Evolutionary conservation across 495 filamentous ascomycete species (phyloP), one percentile per base, ranked within the genome.

Genomic region (Aspergillus ellipticus): DNA sequence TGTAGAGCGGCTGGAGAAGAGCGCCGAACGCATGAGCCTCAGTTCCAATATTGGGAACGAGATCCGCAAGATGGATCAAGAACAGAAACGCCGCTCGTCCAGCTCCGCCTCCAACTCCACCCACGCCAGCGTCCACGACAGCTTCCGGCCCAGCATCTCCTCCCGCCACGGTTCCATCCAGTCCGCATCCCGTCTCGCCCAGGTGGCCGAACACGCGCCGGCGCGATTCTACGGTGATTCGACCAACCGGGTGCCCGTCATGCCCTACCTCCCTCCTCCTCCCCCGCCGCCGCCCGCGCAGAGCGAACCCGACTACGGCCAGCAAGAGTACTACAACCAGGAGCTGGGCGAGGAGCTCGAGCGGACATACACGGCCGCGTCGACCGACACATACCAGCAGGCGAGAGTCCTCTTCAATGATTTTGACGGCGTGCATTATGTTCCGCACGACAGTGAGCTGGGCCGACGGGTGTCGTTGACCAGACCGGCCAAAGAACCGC

Each of bases 381-480:
- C 90, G 7, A 77, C 68, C 17, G 85, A 85, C 58, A 92, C 88
- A 19, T 85, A 78, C 57, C 85, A 86, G 17, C 83, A 92, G 66
- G 85, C 84, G 1, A 74, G 79, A 16, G 72, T 74, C 31, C 78
- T 94, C 20, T 98, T 97, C 75, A 82, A 80, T 9, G 90, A 96
- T 67, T 98, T 98, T 64, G 94, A 97, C 74, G 94, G 94, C 50
- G 91, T 91, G 11, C 93, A 98, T 71, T 92, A 84, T 66, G 75
- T 83, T 24, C 80, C 77, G 19, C 62, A 72, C 29, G 77, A 61
- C 31, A 73, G 71, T 53, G 66, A 63, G 58, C 62, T 63, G 53
- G 70, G 61, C 29, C 70, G 68, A 13, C 69, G 64, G 49, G 35
- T 74, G 17, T 70, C 76, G 13, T 56, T 78, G 56, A 69, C 56